A percentile compares a stretch with the other conserved stretches of the same genome.
These are phyloP conservation scores for Hordeum marinum DNA, from an alignment of 176 grass and related monocot species.

Conservation along the genomic window DNA sequence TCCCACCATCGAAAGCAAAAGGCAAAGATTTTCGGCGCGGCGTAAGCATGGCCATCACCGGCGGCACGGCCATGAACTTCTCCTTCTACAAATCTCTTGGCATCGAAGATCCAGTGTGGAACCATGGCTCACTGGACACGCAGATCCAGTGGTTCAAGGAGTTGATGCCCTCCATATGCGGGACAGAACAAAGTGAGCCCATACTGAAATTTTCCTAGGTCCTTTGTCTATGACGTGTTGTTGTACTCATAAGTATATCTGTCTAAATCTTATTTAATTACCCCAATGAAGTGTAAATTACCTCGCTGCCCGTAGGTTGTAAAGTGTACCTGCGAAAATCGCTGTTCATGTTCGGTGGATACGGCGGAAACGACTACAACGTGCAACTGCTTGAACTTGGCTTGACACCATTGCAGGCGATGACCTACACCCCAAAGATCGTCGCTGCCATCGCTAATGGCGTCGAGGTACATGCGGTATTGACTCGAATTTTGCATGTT, in stretches of 20 bases:
- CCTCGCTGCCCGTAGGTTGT: slow-evolving; percentile 9
- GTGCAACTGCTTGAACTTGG: slow-evolving; percentile 17
- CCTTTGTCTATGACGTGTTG: background rate
- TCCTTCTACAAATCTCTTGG: slow-evolving; percentile 27
- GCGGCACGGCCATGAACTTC: slow-evolving; percentile 35
- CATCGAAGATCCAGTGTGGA: slow-evolving; percentile 4
- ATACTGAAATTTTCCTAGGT: background rate
- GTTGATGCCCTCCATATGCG: slow-evolving; percentile 41
- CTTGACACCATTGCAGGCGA: background rate
- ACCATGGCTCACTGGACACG: slow-evolving; percentile 26
- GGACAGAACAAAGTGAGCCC: slow-evolving; percentile 7
- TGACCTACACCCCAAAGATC: slow-evolving; percentile 18
- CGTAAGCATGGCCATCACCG: slow-evolving; percentile 42
- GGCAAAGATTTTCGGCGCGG: slow-evolving; percentile 25
- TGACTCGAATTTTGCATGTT: background rate
- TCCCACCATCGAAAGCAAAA: slow-evolving; percentile 35
- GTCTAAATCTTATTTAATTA: background rate
- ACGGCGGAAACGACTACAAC: slow-evolving; percentile 60
- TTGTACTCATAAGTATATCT: background rate
- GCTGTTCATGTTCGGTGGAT: slow-evolving; percentile 38
- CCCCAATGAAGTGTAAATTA: background rate
- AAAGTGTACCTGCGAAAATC: slow-evolving; percentile 23
- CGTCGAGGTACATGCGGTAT: slow-evolving; percentile 18
- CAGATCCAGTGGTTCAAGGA: slow-evolving; percentile 42
- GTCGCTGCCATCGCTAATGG: slow-evolving; percentile 17